phyloP scores from a whole-genome alignment of 768 basidiomycete species.

The Naematelia encephala region DNA sequence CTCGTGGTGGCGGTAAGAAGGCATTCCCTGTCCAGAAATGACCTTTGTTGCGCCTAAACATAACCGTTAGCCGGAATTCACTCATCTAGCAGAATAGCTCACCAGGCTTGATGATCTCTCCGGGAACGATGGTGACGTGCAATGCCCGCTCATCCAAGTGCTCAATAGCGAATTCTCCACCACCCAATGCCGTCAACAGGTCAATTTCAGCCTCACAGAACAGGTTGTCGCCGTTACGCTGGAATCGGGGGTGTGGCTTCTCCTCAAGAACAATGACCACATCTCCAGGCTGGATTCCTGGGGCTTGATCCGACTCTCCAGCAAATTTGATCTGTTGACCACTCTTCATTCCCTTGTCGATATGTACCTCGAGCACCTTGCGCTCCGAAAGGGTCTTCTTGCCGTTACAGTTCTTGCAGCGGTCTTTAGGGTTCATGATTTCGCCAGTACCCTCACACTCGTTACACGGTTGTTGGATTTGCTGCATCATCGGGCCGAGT shows the following conservation, averaged over 20 bases:
- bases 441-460: constrained; percentile 94
- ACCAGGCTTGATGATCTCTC: constrained; percentile 93
- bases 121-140: constrained; percentile 73
- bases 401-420: constrained; percentile 83
- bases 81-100: constrained; percentile 40
- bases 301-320: constrained; percentile 85
- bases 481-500: constrained; percentile 99
- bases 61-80: constrained; percentile 6
- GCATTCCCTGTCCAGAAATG: constrained; percentile 95
- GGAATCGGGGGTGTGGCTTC: constrained; percentile 75
- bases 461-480: constrained; percentile 90
- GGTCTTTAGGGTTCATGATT: constrained; percentile 87
- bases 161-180: constrained; percentile 81
- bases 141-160: constrained; percentile 92
- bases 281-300: constrained; percentile 83
- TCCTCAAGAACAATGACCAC: constrained; percentile 97
- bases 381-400: constrained; percentile 93
- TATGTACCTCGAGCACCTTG: constrained; percentile 85
- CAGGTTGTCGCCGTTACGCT: constrained; percentile 79
- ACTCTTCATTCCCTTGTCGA: constrained; percentile 85
- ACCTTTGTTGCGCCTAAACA: constrained; percentile 79
- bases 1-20: constrained; percentile 95
- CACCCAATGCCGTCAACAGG: constrained; percentile 85
- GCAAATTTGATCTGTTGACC: constrained; percentile 93
- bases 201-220: constrained; percentile 84